Evolutionary conservation across 495 filamentous ascomycete species (phyloP).

Genomic region (Hypoxylon lienhwacheense): DNA sequence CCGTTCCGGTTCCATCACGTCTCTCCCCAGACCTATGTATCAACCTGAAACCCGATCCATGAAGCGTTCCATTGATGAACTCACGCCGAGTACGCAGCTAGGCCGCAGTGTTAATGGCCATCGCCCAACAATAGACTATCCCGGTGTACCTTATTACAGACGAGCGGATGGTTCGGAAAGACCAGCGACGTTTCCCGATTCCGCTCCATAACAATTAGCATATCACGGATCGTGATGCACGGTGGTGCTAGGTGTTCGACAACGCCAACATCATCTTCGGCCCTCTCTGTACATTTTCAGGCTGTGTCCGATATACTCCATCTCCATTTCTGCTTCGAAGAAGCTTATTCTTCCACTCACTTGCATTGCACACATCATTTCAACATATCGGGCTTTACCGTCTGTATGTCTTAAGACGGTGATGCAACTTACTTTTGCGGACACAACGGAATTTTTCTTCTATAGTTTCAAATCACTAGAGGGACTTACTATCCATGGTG

Average conservation of each 20-base stretch:
- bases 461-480: constrained; percentile 8
- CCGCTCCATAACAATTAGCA: constrained; percentile 24
- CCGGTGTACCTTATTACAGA: constrained; percentile 26
- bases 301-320: background rate
- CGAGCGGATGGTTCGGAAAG: constrained; percentile 34
- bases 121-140: constrained; percentile 30
- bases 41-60: constrained; percentile 31
- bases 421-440: constrained; percentile 6
- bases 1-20: constrained; percentile 30
- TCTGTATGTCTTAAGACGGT: background rate
- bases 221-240: constrained; percentile 15
- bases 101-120: constrained; percentile 36
- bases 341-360: constrained; percentile 7
- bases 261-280: constrained; percentile 10
- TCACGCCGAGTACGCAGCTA: constrained; percentile 29
- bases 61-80: constrained; percentile 38
- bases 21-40: constrained; percentile 27
- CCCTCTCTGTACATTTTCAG: constrained; percentile 28
- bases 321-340: constrained; percentile 3
- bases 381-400: constrained; percentile 7
- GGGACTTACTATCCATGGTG: constrained; percentile 11
- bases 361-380: constrained; percentile 17
- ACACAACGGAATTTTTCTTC: background rate
- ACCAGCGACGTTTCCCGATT: constrained; percentile 20
- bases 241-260: constrained; percentile 26